Conservation (phyloP, 2,329 filamentous ascomycete species). For the Exophiala sideris region DNA sequence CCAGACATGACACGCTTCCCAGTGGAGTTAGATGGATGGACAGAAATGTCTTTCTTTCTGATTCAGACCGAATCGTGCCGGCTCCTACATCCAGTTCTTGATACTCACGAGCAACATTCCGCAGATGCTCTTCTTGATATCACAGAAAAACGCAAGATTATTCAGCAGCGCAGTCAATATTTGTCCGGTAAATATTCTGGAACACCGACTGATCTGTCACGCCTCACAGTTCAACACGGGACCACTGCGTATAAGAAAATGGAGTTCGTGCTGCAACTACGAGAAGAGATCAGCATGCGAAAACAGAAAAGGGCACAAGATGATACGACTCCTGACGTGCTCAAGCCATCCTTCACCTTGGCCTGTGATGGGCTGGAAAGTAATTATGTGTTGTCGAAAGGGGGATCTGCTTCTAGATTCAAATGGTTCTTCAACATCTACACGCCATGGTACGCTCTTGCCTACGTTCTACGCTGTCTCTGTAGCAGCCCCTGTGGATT, state of each 20-base stretch:
- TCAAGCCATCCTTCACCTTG: constrained; percentile 3
- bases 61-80: neutral
- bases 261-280: constrained; percentile 13
- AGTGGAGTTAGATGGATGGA: constrained; percentile 5
- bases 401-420: neutral
- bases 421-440: constrained; percentile 11
- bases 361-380: constrained; percentile 5
- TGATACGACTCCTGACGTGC: constrained; percentile 4
- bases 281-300: constrained; percentile 9
- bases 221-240: constrained; percentile 3
- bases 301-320: constrained; percentile 2
- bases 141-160: constrained; percentile 4
- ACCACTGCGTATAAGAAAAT: constrained; percentile 1
- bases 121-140: neutral
- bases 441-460: constrained; percentile 7
- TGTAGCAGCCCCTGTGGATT: neutral
- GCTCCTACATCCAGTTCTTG: neutral
- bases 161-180: constrained; percentile 3
- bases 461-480: constrained; percentile 9
- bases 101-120: neutral
- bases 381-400: constrained; percentile 1
- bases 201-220: neutral
- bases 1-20: constrained; percentile 33
- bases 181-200: neutral
- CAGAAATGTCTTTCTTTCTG: constrained; percentile 14